Evolutionary conservation across 2,329 filamentous ascomycete species (phyloP).

Genomic region (Cercospora citrullina): DNA sequence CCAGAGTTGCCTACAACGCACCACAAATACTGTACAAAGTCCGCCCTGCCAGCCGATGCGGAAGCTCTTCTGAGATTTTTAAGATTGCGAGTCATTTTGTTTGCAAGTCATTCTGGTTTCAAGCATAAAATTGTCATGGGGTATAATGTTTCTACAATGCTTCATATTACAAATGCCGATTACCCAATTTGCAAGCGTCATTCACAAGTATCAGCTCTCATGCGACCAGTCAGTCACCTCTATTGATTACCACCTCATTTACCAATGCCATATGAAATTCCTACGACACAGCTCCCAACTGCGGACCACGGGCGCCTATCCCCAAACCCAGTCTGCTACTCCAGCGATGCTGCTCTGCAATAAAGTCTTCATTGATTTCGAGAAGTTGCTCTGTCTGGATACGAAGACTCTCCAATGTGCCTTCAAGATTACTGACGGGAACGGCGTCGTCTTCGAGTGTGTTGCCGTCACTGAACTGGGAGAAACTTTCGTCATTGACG

Average conservation of each 20-base stretch:
- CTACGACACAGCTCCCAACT: conserved; percentile 12
- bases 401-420: conserved; percentile 36
- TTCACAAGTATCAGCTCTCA: background rate
- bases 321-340: conserved; percentile 20
- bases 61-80: background rate
- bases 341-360: conserved; percentile 35
- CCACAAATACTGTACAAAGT: background rate
- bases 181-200: background rate
- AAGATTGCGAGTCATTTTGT: background rate
- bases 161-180: background rate
- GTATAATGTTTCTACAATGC: conserved; percentile 24
- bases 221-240: background rate
- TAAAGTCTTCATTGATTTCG: conserved; percentile 40
- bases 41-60: background rate
- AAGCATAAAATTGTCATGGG: conserved; percentile 1
- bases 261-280: background rate
- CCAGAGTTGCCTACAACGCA: background rate
- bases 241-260: background rate
- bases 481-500: conserved; percentile 13
- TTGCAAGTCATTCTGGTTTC: background rate
- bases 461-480: conserved; percentile 6
- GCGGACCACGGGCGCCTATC: conserved; percentile 4
- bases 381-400: conserved; percentile 39
- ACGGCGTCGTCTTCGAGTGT: conserved; percentile 10
- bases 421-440: conserved; percentile 33